phyloP scores from a whole-genome alignment of 1,139 yeast genomes.

The Taiozyma sp. region DNA sequence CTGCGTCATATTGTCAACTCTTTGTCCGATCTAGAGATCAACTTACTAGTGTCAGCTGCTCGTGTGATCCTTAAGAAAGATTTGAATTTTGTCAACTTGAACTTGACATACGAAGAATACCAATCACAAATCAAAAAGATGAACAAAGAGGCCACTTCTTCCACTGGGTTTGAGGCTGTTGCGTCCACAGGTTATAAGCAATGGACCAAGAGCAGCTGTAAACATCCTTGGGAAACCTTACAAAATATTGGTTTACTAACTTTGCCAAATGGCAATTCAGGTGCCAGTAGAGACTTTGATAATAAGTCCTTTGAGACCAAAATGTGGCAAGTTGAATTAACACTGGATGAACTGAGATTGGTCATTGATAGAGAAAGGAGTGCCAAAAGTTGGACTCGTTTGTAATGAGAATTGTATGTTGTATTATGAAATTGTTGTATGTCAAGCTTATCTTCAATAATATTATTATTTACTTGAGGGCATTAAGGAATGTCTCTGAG shows the following conservation, averaged over 20 bases:
- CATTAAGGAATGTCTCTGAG: conserved; percentile 33
- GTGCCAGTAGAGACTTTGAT: conserved; percentile 24
- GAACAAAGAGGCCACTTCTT: conserved; percentile 39
- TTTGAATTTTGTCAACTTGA: conserved; percentile 60
- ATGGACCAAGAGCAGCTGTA: conserved; percentile 45
- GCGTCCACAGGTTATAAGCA: conserved; percentile 40
- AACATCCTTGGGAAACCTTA: conserved; percentile 51
- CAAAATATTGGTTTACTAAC: conserved; percentile 28
- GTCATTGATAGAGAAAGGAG: conserved; percentile 31
- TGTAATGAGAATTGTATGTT: conserved; percentile 4
- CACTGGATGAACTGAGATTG: conserved; percentile 39
- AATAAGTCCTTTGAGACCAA: conserved; percentile 35
- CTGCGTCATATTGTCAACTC: conserved; percentile 30
- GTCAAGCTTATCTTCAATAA: too few relatives aligned
- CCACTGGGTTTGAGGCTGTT: conserved; percentile 21
- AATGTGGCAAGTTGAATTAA: conserved; percentile 44
- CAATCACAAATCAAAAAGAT: conserved; percentile 44
- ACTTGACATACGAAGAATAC: conserved; percentile 76
- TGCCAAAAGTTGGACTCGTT: conserved; percentile 30
- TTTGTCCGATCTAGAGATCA: conserved; percentile 65
- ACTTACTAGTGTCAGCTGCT: conserved; percentile 68
- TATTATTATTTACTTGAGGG: conserved; percentile 2
- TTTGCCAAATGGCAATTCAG: conserved; percentile 10
- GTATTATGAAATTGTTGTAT: background rate
- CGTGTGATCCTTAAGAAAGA: conserved; percentile 61